Evolutionary conservation across 495 filamentous ascomycete species (phyloP).

Genomic region (Durotheca rogersii): DNA sequence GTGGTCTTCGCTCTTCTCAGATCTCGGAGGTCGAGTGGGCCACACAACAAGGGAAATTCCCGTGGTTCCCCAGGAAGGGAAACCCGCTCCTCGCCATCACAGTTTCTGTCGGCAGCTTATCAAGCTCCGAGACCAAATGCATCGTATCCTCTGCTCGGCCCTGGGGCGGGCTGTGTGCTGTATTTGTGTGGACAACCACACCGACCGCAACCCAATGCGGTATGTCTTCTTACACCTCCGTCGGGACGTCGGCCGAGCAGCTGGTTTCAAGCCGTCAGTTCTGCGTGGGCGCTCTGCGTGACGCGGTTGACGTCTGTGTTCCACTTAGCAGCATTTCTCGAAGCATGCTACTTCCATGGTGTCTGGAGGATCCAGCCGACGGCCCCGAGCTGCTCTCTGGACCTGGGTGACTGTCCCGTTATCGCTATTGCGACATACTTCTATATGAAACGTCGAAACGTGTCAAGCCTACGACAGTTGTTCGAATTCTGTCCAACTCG

Average conservation of each 20-base stretch:
- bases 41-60: neutral
- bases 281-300: no score
- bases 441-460: neutral
- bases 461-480: neutral
- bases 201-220: slow-evolving; percentile 17
- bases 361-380: neutral
- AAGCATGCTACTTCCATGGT: neutral
- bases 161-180: slow-evolving; percentile 6
- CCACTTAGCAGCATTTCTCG: slow-evolving; percentile 9
- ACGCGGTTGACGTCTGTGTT: slow-evolving; percentile 23
- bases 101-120: slow-evolving; percentile 3
- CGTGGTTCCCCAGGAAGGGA: neutral
- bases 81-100: slow-evolving; percentile 1
- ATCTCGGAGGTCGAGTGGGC: slow-evolving; percentile 3
- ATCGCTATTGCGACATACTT: neutral
- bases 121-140: slow-evolving; percentile 4
- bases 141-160: slow-evolving; percentile 7
- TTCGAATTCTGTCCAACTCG: neutral
- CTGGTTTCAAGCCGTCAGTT: slow-evolving; percentile 25
- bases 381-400: neutral
- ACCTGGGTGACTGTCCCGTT: neutral
- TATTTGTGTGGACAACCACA: slow-evolving; percentile 16
- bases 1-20: slow-evolving; percentile 11
- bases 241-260: neutral
- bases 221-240: slow-evolving; percentile 24